Percentiles rank a stretch among this genome's conserved stretches.
These are phyloP conservation scores for Melocanna baccifera DNA, from an alignment of 176 grass and related monocot species.

Conservation along the genomic window DNA sequence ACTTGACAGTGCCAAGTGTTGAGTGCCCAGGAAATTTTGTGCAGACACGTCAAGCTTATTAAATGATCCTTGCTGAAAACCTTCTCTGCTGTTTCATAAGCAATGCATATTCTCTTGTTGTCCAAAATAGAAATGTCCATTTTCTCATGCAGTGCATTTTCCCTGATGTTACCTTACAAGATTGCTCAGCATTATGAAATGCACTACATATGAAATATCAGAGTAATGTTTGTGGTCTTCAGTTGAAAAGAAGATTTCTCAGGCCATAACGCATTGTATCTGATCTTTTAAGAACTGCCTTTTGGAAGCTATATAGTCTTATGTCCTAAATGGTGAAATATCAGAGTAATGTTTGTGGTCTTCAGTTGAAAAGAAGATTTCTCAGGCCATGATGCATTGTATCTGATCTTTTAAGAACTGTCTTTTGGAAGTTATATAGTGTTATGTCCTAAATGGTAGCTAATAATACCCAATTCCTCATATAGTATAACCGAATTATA, in stretches of 20 bases:
- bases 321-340: not conserved
- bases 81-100: conserved; percentile 27
- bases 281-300: not conserved
- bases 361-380: not conserved
- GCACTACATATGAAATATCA: conserved; percentile 21
- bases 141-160: not conserved
- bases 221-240: not conserved
- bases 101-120: not conserved
- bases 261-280: not conserved
- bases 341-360: not conserved
- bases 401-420: not conserved
- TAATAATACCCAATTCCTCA: not conserved
- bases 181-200: not conserved
- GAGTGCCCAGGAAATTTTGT: not conserved
- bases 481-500: not conserved
- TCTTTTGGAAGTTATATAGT: not conserved
- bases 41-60: not conserved
- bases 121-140: not conserved
- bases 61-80: conserved; percentile 15
- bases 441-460: not conserved
- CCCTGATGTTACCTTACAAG: not conserved
- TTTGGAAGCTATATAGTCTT: not conserved
- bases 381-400: not conserved
- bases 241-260: not conserved
- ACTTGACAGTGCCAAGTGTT: not conserved